A percentile compares a stretch with the other conserved stretches of the same genome.
Evolutionary conservation across 2,329 filamentous ascomycete species (phyloP).

Genomic region (Elsinoe arachidis): DNA sequence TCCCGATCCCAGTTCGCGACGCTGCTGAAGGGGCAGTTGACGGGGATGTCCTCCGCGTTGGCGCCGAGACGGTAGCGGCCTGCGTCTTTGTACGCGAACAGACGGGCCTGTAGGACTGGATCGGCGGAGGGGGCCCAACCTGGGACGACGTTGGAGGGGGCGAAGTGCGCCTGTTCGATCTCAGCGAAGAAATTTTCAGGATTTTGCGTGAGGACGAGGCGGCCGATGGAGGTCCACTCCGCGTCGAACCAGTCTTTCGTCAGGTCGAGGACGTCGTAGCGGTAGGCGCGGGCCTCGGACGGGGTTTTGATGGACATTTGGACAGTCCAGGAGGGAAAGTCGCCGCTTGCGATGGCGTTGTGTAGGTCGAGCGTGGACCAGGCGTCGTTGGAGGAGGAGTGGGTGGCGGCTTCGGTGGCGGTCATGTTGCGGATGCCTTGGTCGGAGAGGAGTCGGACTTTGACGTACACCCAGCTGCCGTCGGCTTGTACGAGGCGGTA

Average conservation of each 20-base stretch:
- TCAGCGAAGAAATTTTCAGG: slow-evolving; percentile 60
- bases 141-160: slow-evolving; percentile 55
- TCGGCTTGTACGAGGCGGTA: slow-evolving; percentile 29
- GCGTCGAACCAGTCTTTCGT: slow-evolving; percentile 48
- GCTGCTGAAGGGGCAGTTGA: slow-evolving; percentile 16
- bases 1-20: slow-evolving; percentile 32
- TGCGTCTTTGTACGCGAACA: slow-evolving; percentile 56
- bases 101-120: slow-evolving; percentile 50
- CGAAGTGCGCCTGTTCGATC: slow-evolving; percentile 60
- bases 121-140: slow-evolving; percentile 56
- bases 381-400: slow-evolving; percentile 31
- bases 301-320: slow-evolving; percentile 48
- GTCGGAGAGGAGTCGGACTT: slow-evolving; percentile 43
- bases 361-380: slow-evolving; percentile 33
- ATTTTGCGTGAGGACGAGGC: slow-evolving; percentile 16
- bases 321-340: slow-evolving; percentile 44
- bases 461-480: slow-evolving; percentile 42
- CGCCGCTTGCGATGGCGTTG: slow-evolving; percentile 37
- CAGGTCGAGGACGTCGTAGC: slow-evolving; percentile 47
- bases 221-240: slow-evolving; percentile 33
- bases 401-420: slow-evolving; percentile 28
- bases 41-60: slow-evolving; percentile 39
- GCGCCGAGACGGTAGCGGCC: slow-evolving; percentile 39
- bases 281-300: slow-evolving; percentile 40
- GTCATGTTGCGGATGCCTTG: slow-evolving; percentile 40